phyloP scores from a whole-genome alignment of 1,139 yeast genomes.

The Candida sp. region DNA sequence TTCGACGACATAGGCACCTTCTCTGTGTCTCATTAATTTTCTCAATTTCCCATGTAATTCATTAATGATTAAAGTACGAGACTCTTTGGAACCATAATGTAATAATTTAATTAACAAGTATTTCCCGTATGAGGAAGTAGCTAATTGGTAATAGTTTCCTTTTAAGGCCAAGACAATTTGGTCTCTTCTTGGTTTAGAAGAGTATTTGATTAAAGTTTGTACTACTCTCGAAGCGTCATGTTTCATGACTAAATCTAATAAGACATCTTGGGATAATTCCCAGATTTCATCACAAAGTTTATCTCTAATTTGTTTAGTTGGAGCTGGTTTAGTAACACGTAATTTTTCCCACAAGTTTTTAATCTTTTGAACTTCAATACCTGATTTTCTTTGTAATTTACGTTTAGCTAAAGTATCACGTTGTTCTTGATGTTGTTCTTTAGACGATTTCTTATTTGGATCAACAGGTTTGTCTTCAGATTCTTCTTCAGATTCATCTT shows the following conservation, averaged over 20 bases:
- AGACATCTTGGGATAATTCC: slow-evolving; percentile 73
- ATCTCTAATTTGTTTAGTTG: slow-evolving; percentile 75
- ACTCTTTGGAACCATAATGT: slow-evolving; percentile 86
- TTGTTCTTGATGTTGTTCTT: slow-evolving; percentile 82
- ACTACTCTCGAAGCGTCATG: slow-evolving; percentile 98
- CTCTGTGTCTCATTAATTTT: slow-evolving; percentile 93
- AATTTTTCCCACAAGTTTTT: slow-evolving; percentile 89
- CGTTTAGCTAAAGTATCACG: slow-evolving; percentile 76
- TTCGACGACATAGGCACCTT: slow-evolving; percentile 98
- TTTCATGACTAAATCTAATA: slow-evolving; percentile 84
- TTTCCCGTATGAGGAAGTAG: slow-evolving; percentile 92
- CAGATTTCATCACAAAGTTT: slow-evolving; percentile 82
- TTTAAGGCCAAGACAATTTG: slow-evolving; percentile 66
- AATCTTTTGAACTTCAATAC: slow-evolving; percentile 79
- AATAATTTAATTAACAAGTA: slow-evolving; percentile 83
- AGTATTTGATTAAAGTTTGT: slow-evolving; percentile 87
- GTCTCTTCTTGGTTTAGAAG: slow-evolving; percentile 77
- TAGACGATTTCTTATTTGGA: slow-evolving; percentile 50
- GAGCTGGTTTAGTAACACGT: slow-evolving; percentile 81
- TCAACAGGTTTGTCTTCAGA: slow-evolving; percentile 18
- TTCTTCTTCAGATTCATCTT: slow-evolving; percentile 12
- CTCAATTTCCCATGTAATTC: slow-evolving; percentile 90
- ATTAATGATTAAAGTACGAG: slow-evolving; percentile 69
- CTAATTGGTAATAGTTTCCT: slow-evolving; percentile 77
- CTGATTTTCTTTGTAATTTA: slow-evolving; percentile 82